Evolutionary conservation across 140 eudicot species (phyloP).

Genomic region (Ambrosia hybrid): DNA sequence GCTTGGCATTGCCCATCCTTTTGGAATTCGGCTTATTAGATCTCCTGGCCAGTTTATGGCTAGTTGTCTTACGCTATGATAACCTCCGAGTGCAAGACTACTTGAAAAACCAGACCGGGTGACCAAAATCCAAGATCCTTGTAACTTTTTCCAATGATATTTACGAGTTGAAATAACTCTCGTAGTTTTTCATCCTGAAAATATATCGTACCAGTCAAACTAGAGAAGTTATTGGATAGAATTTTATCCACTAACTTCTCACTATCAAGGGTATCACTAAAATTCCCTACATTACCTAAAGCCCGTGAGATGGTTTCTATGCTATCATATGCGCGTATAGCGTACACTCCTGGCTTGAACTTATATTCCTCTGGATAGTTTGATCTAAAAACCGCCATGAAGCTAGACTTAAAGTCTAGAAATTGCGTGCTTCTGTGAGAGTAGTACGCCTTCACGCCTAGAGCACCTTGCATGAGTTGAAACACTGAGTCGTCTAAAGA

Average conservation of each 20-base stretch:
- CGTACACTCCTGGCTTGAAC: slow-evolving; percentile 43
- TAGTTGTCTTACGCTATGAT: slow-evolving; percentile 13
- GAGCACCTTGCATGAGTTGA: slow-evolving; percentile 42
- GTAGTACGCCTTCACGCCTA: slow-evolving; percentile 48
- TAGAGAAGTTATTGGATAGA: slow-evolving; percentile 38
- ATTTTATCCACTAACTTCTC: slow-evolving; percentile 35
- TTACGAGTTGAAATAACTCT: slow-evolving; percentile 33
- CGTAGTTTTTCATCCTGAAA: slow-evolving; percentile 33
- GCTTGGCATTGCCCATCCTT: slow-evolving; percentile 69
- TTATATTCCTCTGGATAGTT: slow-evolving; percentile 47
- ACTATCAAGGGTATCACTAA: not conserved
- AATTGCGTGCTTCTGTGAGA: slow-evolving; percentile 20
- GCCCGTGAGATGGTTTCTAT: slow-evolving; percentile 42
- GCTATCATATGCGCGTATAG: slow-evolving; percentile 56
- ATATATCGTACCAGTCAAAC: slow-evolving; percentile 33
- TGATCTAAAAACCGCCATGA: slow-evolving; percentile 30
- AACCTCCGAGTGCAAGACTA: not conserved
- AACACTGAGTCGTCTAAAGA: slow-evolving; percentile 43
- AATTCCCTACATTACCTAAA: slow-evolving; percentile 23
- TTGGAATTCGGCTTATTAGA: slow-evolving; percentile 35
- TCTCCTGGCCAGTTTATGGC: slow-evolving; percentile 56
- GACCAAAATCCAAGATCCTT: slow-evolving; percentile 58
- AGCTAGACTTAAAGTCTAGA: slow-evolving; percentile 39
- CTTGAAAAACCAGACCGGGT: slow-evolving; percentile 27
- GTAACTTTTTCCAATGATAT: slow-evolving; percentile 49